These are phyloP conservation scores for Sarocladiaceae sp. DNA, from an alignment of 2,329 filamentous ascomycete genomes.

Conservation along the genomic window DNA sequence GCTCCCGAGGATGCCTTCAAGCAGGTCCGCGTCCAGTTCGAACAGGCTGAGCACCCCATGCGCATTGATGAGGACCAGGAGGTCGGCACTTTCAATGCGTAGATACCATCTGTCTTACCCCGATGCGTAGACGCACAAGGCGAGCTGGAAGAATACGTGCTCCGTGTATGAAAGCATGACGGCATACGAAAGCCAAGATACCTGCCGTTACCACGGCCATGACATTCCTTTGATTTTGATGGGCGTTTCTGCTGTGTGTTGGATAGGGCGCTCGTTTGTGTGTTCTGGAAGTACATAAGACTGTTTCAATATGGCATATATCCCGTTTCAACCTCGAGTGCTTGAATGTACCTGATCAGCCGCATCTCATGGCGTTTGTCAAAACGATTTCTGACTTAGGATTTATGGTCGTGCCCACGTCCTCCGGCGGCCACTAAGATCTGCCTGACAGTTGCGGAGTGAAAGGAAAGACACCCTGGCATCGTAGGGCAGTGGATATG, in stretches of 20 bases:
- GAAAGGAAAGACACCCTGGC: no score
- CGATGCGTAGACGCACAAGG: neutral
- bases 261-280: neutral
- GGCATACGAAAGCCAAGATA: conserved; percentile 4
- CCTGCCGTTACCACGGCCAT: conserved; percentile 3
- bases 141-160: neutral
- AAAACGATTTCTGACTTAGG: no score
- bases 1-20: conserved; percentile 64
- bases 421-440: no score
- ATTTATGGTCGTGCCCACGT: no score
- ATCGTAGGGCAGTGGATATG: no score
- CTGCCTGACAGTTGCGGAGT: no score
- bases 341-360: no score
- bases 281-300: neutral
- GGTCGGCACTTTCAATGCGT: conserved; percentile 38
- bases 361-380: no score
- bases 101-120: neutral
- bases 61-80: conserved; percentile 70
- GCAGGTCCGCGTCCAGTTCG: conserved; percentile 47
- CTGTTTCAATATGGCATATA: neutral
- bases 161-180: no score
- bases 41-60: conserved; percentile 42
- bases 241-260: conserved; percentile 2
- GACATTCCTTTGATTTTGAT: conserved; percentile 1
- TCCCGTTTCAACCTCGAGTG: no score